These are phyloP conservation scores for Sarocladium oryzae DNA, from an alignment of 2,329 filamentous ascomycete species.

Conservation along the genomic window DNA sequence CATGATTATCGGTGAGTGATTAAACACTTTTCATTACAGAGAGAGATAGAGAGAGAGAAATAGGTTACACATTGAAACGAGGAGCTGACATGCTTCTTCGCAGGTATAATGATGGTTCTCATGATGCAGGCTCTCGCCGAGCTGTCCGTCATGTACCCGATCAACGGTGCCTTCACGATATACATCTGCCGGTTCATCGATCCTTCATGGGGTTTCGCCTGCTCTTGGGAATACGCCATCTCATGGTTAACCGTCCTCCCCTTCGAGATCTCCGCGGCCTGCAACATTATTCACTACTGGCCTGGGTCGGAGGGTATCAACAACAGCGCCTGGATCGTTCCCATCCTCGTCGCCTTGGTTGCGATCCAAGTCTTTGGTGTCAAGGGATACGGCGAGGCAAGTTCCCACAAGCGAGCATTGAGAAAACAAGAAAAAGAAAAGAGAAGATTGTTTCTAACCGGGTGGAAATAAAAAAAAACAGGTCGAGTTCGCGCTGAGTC, in stretches of 20 bases:
- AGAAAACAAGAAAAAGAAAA: neutral
- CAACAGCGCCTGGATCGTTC: constrained; percentile 68
- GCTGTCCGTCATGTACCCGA: constrained; percentile 75
- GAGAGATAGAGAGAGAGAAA: too few relatives aligned
- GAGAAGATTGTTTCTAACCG: neutral
- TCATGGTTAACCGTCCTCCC: constrained; percentile 57
- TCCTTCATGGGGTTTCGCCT: constrained; percentile 81
- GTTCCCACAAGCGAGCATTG: too few relatives aligned
- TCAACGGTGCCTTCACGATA: constrained; percentile 76
- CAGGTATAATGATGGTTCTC: constrained; percentile 1
- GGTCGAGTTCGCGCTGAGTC: constrained; percentile 47
- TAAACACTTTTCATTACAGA: too few relatives aligned
- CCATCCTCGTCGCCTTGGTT: constrained; percentile 53
- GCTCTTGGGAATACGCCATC: constrained; percentile 66
- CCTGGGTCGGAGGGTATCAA: constrained; percentile 43
- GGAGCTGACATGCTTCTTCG: neutral
- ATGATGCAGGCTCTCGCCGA: constrained; percentile 61
- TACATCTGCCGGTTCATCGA: constrained; percentile 83
- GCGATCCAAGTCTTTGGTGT: constrained; percentile 20
- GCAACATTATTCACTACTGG: constrained; percentile 74
- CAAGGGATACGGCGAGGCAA: constrained; percentile 12
- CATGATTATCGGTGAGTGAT: constrained; percentile 66
- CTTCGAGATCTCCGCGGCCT: constrained; percentile 71
- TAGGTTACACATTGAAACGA: too few relatives aligned
- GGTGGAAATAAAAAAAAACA: constrained; percentile 13